Evolutionary conservation across 2,329 filamentous ascomycete species (phyloP), one percentile per base, ranked within the genome.

Genomic region (Monascus ruber): DNA sequence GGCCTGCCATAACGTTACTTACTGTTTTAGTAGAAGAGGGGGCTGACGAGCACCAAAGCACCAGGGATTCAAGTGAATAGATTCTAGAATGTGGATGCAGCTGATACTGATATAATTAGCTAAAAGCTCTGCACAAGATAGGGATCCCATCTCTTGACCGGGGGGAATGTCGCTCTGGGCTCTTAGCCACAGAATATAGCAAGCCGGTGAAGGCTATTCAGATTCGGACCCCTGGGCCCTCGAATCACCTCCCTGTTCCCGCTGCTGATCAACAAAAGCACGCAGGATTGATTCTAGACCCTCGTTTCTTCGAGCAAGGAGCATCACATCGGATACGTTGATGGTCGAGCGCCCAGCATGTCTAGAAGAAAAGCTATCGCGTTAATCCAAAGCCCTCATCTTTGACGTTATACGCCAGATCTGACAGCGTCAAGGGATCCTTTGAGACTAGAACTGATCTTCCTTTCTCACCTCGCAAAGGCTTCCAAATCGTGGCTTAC

Each of bases 251-350:
- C 44, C 44, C 27, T 52, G 45, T 31, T 54, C 47, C 5, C 47
- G 56, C 34, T 52, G 48, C 37, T 58, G 56, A 36, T 60, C 58
- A 10, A 59, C 44, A 37, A 61, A 66, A 5, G 58, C 51, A 7
- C 52, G 54, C 55, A 98, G 72, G 28, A 96, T 78, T 10, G 72
- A 72, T 49, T 88, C 79, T 17, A 98, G 64, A 11, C 87, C 86
- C 41, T 88, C 83, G 52, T 96, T 98, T 42, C 89, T 79, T 44
- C 91, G 72, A 25, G 85, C 81, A 26, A 98, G 75, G 5, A 98
- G 74, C 52, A 96, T 68, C 8, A 96, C 88, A 57, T 98, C 91
- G 37, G 88, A 83, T 0, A 82, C 83, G 31, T 80, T 85, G 48
- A 98, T 75, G 0, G 81, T 88, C 2, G 76, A 77, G 25, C 89